These are phyloP conservation scores for Phytophthora quininea DNA, from an alignment of 352 stramenopile genomes.

Conservation along the genomic window DNA sequence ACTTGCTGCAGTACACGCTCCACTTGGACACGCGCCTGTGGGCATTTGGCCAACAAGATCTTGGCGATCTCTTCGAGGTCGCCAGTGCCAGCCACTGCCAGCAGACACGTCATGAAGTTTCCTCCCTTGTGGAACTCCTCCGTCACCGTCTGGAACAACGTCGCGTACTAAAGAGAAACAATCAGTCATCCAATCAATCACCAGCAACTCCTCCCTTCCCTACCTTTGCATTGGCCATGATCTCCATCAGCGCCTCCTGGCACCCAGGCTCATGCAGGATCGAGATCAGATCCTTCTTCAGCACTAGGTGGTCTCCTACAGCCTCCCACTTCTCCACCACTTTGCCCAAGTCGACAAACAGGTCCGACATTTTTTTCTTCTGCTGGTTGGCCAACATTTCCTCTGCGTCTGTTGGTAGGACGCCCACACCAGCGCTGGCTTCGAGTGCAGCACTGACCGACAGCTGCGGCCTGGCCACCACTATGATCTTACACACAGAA, in stretches of 20 bases:
- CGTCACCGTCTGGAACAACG: conserved; percentile 67
- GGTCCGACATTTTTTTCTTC: conserved; percentile 66
- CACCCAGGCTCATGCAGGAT: conserved; percentile 77
- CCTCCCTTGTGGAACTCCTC: conserved; percentile 63
- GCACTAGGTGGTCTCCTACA: conserved; percentile 50
- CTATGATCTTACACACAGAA: conserved; percentile 75
- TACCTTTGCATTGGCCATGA: conserved; percentile 69
- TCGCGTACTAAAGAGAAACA: conserved; percentile 46
- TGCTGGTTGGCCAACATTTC: conserved; percentile 61
- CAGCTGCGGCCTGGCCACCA: conserved; percentile 43
- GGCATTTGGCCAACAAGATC: conserved; percentile 77
- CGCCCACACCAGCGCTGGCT: conserved; percentile 26
- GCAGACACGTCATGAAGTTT: conserved; percentile 60
- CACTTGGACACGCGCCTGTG: conserved; percentile 71
- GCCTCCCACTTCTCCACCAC: conserved; percentile 78
- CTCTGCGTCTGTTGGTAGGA: conserved; percentile 38
- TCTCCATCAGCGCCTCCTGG: conserved; percentile 73
- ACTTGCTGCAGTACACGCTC: conserved; percentile 77
- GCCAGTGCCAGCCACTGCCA: conserved; percentile 48
- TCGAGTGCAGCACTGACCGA: conserved; percentile 21
- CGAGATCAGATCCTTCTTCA: conserved; percentile 79
- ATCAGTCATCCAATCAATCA: conserved; percentile 1
- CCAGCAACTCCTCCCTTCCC: neutral
- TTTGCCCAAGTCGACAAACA: conserved; percentile 82
- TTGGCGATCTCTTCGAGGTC: conserved; percentile 78